Percentiles rank a stretch among this genome's conserved stretches.
phyloP scores from a whole-genome alignment of 176 grass and related monocot species.

The Oryza officinalis region DNA sequence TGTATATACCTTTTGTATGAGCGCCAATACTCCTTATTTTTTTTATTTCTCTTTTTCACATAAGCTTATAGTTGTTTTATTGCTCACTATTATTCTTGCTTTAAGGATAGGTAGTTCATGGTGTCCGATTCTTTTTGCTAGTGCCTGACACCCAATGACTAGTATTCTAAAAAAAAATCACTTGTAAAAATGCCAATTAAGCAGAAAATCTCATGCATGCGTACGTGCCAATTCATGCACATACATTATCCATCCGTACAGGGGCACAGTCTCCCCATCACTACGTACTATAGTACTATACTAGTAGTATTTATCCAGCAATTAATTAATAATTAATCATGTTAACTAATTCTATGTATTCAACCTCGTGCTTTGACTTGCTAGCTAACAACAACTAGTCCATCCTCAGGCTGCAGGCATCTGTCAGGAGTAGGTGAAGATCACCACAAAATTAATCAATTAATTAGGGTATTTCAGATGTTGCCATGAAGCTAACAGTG shows the following conservation, averaged over 20 bases:
- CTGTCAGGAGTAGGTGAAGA: slow-evolving; percentile 9
- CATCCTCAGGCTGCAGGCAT: not conserved
- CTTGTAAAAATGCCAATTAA: too few species aligned
- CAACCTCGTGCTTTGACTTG: slow-evolving; percentile 37
- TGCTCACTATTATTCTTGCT: too few species aligned
- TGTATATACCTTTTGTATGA: too few species aligned
- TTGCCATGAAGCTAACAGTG: not conserved
- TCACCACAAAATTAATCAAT: not conserved
- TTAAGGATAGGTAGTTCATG: too few species aligned
- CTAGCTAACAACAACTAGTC: not conserved
- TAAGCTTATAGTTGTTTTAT: too few species aligned
- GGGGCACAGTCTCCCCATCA: too few species aligned
- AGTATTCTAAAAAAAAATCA: too few species aligned
- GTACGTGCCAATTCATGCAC: not conserved
- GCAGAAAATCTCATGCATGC: not conserved
- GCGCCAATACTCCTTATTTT: too few species aligned
- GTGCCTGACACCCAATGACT: too few species aligned
- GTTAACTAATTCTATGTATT: not conserved
- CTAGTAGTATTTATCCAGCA: not conserved
- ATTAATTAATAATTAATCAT: not conserved
- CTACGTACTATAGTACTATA: too few species aligned
- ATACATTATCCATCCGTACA: not conserved
- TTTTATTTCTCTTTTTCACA: too few species aligned
- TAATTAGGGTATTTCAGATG: not conserved
- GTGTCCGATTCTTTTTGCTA: too few species aligned